phyloP scores from a whole-genome alignment of 495 filamentous ascomycete genomes.

The Aspergillus ostianus region DNA sequence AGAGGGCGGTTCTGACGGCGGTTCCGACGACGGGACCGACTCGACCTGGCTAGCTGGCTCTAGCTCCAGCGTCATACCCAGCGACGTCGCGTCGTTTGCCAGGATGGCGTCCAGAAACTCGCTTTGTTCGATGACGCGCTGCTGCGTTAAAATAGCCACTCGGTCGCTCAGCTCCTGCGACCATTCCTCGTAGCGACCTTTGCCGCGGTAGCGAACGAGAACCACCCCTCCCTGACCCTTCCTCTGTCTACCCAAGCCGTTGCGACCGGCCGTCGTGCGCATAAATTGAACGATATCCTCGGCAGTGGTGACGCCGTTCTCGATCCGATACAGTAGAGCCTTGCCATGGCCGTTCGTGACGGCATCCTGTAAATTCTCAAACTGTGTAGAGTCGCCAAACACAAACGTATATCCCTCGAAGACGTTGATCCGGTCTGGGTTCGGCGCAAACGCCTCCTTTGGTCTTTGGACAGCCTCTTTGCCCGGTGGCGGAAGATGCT shows the following conservation, averaged over 20 bases:
- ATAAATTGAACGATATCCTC: constrained; percentile 78
- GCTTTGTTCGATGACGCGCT: constrained; percentile 82
- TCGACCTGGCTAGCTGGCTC: constrained; percentile 26
- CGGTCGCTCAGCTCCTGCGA: constrained; percentile 61
- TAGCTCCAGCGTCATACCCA: constrained; percentile 57
- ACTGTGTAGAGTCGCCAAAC: constrained; percentile 78
- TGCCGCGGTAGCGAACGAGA: constrained; percentile 71
- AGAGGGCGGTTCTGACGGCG: neutral
- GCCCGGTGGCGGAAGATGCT: constrained; percentile 70
- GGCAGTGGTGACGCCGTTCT: constrained; percentile 64
- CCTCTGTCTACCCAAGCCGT: constrained; percentile 61
- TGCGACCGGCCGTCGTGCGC: constrained; percentile 68
- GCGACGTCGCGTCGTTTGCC: constrained; percentile 64
- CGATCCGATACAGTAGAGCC: constrained; percentile 61
- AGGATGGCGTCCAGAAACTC: constrained; percentile 93
- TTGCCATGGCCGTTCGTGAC: constrained; percentile 84
- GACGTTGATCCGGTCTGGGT: constrained; percentile 61
- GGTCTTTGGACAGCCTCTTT: constrained; percentile 69
- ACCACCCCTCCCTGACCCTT: constrained; percentile 69
- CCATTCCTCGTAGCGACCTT: constrained; percentile 65
- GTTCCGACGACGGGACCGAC: constrained; percentile 5
- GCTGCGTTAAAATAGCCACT: constrained; percentile 68
- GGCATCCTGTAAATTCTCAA: constrained; percentile 66
- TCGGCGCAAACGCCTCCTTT: constrained; percentile 64
- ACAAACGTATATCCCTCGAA: constrained; percentile 89